Conservation (phyloP, 1,284 basidiomycete species). For the Puccinia polysora region DNA sequence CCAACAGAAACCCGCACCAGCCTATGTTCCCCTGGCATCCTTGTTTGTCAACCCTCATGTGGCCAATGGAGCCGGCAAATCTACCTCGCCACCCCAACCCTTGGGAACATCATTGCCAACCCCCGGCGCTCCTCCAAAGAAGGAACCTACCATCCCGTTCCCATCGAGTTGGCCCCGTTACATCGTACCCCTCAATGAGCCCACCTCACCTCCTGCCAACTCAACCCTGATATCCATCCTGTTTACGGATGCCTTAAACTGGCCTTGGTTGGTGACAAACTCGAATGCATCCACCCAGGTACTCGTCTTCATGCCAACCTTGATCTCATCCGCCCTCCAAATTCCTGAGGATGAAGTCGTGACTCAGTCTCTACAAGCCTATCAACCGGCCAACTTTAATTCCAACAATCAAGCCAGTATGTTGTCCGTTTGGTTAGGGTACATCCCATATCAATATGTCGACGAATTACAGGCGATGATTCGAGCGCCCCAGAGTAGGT, state of each 20-base stretch:
- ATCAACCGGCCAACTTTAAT: constrained; percentile 53
- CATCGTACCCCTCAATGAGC: constrained; percentile 24
- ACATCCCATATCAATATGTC: constrained; percentile 53
- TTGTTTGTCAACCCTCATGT: constrained; percentile 8
- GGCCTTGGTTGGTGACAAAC: constrained; percentile 48
- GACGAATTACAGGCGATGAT: constrained; percentile 51
- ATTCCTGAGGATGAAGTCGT: constrained; percentile 49
- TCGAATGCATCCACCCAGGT: constrained; percentile 48
- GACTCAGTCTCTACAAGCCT: constrained; percentile 54
- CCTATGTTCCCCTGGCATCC: constrained; percentile 24
- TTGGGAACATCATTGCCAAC: background rate
- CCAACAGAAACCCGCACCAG: constrained; percentile 4
- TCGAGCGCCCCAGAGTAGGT: constrained; percentile 52
- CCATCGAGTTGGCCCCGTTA: constrained; percentile 34
- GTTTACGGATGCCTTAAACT: constrained; percentile 46
- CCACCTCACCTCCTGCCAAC: constrained; percentile 6
- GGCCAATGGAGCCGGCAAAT: background rate
- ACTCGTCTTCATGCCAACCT: constrained; percentile 47
- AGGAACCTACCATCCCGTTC: constrained; percentile 2
- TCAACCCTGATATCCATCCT: constrained; percentile 47
- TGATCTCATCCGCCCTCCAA: constrained; percentile 45
- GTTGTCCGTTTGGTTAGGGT: constrained; percentile 55
- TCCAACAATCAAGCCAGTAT: constrained; percentile 49
- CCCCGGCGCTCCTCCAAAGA: background rate
- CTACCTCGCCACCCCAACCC: background rate